These are phyloP conservation scores for Bolboschoenus planiculmis DNA, from an alignment of 176 grass and related monocot genomes.

Conservation along the genomic window DNA sequence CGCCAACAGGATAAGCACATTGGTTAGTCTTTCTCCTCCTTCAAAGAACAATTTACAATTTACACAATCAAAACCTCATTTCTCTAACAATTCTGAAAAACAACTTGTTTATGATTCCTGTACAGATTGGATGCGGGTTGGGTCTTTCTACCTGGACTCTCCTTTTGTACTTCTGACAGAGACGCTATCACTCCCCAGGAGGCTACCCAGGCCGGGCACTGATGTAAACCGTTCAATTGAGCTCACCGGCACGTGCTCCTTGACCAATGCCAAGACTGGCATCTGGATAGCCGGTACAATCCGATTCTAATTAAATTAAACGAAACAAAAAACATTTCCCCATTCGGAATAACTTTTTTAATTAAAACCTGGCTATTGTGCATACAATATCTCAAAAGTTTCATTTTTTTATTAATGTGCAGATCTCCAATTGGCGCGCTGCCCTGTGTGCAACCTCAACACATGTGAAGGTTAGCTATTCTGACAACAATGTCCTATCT, in stretches of 20 bases:
- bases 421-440: slow-evolving; percentile 77
- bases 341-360: not conserved
- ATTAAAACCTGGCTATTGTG: not conserved
- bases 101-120: not conserved
- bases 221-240: slow-evolving; percentile 26
- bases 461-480: slow-evolving; percentile 49
- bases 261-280: slow-evolving; percentile 46
- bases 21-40: slow-evolving; percentile 31
- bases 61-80: not conserved
- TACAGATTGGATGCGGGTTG: slow-evolving; percentile 67
- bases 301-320: not conserved
- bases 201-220: slow-evolving; percentile 22
- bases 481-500: not conserved
- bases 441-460: slow-evolving; percentile 59
- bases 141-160: slow-evolving; percentile 62
- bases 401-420: slow-evolving; percentile 1
- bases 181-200: slow-evolving; percentile 42
- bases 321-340: not conserved
- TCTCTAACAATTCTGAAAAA: not conserved
- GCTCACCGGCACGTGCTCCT: slow-evolving; percentile 45
- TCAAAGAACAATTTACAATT: not conserved
- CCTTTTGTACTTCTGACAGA: slow-evolving; percentile 46
- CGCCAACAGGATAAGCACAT: slow-evolving; percentile 55
- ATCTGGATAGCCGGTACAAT: slow-evolving; percentile 83
- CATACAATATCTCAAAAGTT: not conserved